Evolutionary conservation across 768 basidiomycete genomes (phyloP).

Genomic region (Suillus occidentalis): DNA sequence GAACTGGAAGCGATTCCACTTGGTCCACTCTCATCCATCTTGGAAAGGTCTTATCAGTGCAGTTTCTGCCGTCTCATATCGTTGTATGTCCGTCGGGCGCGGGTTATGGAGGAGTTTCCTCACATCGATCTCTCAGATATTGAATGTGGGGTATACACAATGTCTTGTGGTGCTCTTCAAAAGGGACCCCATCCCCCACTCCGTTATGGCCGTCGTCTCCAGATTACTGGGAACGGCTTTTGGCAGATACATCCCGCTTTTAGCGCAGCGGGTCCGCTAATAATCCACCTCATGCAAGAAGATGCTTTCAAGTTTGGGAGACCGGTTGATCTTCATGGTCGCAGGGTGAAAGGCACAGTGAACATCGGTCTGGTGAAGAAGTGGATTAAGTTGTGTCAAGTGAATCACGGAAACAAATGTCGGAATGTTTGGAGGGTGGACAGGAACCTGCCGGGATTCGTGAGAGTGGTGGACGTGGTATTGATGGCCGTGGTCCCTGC

Average conservation of each 20-base stretch:
- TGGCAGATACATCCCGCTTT: not conserved
- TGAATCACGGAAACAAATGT: constrained; percentile 4
- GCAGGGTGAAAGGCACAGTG: constrained; percentile 4
- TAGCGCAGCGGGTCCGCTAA: not conserved
- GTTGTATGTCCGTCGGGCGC: constrained; percentile 1
- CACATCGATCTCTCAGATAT: constrained; percentile 7
- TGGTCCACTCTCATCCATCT: constrained; percentile 2
- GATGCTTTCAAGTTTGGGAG: constrained; percentile 9
- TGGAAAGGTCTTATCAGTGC: constrained; percentile 8
- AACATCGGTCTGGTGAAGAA: constrained; percentile 7
- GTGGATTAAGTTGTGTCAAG: constrained; percentile 5
- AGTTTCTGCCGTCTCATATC: constrained; percentile 9
- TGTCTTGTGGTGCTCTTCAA: not conserved
- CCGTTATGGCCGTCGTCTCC: not conserved
- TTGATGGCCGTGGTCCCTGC: constrained; percentile 9
- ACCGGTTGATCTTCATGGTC: constrained; percentile 7
- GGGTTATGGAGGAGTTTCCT: constrained; percentile 2
- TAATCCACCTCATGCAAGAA: constrained; percentile 6
- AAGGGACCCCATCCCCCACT: not conserved
- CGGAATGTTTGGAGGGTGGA: constrained; percentile 5
- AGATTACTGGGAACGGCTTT: not conserved
- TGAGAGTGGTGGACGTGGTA: constrained; percentile 9
- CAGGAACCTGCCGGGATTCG: constrained; percentile 4
- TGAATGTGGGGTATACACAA: not conserved
- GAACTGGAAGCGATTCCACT: not conserved